Evolutionary conservation across 2,329 filamentous ascomycete species (phyloP), one percentile per base, ranked within the genome.

Genomic region (Incumbomyces lentus): DNA sequence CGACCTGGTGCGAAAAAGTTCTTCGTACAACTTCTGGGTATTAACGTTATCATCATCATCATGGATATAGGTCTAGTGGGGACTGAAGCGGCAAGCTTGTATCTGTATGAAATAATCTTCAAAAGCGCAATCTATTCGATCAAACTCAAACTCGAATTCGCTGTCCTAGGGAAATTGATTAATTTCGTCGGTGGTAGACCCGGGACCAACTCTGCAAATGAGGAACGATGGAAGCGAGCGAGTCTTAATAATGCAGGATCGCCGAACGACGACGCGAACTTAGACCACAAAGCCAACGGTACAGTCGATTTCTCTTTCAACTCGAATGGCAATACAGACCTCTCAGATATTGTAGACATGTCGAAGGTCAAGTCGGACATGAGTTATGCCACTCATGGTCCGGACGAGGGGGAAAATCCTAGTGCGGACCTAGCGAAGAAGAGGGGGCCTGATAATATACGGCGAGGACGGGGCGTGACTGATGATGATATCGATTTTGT

Each of bases 101-200:
- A 70, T 48, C 65, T 68, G 48, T 64, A 70, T 55, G 68, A 72
- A 50, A 69, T 67, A 16, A 69, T 67, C 51, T 58, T 70, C 43
- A 72, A 71, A 55, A 66, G 66, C 22, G 62, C 65, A 38, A 60
- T 72, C 42, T 71, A 71, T 58, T 70, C 68, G 55, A 62, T 72
- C 60, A 72, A 72, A 53, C 55, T 72, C 40, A 72, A 72, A 49
- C 64, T 72, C n/a, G 69, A 72, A 53, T 71, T 71, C 52, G 69
- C 69, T 16, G 68, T 71, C 19, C 61, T 72, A 6, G 66, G 67
- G 18, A 67, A 69, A 58, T 56, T 70, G 17, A 62, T 71, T 41
- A 59, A 64, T 37, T 58, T 70, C 34, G 67, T 68, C 33, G 62
- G 49, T 22, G 32, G 42, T 4, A 16, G 40, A 11, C 12, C 30